Percentiles rank a stretch among this genome's conserved stretches.
These are phyloP conservation scores for Aspergillus affinis DNA, from an alignment of 495 filamentous ascomycete species.

Conservation along the genomic window DNA sequence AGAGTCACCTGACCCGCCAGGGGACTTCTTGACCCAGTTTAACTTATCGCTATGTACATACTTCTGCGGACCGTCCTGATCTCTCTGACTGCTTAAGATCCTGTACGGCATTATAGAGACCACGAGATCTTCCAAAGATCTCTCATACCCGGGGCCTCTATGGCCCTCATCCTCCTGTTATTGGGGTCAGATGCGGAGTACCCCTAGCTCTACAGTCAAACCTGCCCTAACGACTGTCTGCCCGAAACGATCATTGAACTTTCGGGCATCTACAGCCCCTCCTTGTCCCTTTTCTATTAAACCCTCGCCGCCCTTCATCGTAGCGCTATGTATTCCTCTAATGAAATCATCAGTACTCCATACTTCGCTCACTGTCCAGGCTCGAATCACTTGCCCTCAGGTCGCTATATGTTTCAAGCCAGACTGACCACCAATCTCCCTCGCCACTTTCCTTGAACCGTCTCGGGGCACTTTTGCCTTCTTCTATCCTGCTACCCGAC, in stretches of 20 bases:
- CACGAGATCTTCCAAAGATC: too few relatives aligned
- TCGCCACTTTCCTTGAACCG: too few relatives aligned
- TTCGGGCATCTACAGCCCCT: slow-evolving; percentile 14
- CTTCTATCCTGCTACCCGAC: too few relatives aligned
- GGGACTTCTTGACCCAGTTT: background rate
- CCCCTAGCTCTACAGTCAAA: background rate
- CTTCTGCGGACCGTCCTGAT: too few relatives aligned
- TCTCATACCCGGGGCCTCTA: too few relatives aligned
- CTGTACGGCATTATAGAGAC: too few relatives aligned
- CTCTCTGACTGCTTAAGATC: too few relatives aligned
- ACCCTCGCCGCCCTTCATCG: background rate
- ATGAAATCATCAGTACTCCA: background rate
- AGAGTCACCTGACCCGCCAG: slow-evolving; percentile 14
- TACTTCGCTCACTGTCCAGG: background rate
- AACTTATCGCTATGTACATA: too few relatives aligned
- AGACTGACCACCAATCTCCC: background rate
- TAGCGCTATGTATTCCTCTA: background rate
- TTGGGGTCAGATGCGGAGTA: background rate
- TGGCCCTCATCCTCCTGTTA: background rate
- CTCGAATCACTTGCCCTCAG: background rate
- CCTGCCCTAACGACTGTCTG: background rate
- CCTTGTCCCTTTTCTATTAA: background rate
- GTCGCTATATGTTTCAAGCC: background rate
- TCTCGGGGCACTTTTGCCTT: too few relatives aligned
- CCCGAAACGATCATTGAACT: background rate